These are phyloP conservation scores for Tetrastigma voinierianum DNA, from an alignment of 164 flowering plant genomes.

Conservation along the genomic window DNA sequence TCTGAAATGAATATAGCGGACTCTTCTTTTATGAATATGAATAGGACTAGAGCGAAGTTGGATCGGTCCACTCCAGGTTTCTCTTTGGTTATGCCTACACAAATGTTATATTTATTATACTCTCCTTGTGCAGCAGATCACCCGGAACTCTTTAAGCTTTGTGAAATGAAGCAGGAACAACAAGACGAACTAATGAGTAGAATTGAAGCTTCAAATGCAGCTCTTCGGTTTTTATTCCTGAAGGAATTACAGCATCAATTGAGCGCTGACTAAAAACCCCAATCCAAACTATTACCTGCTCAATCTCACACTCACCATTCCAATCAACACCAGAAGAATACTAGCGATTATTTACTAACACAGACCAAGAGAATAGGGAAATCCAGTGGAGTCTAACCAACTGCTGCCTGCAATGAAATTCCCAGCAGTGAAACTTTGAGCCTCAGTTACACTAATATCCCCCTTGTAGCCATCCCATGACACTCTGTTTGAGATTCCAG, in stretches of 20 bases:
- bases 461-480: constrained; percentile 63
- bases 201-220: too few species aligned
- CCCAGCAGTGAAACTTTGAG: constrained; percentile 40
- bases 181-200: too few species aligned
- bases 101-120: too few species aligned
- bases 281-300: background rate
- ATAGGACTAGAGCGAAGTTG: too few species aligned
- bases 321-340: background rate
- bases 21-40: too few species aligned
- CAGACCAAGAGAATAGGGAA: constrained; percentile 62
- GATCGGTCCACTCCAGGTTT: too few species aligned
- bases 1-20: too few species aligned
- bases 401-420: constrained; percentile 48
- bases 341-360: constrained; percentile 6
- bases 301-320: background rate
- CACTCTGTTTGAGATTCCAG: constrained; percentile 55
- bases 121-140: too few species aligned
- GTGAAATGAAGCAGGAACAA: too few species aligned
- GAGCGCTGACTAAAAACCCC: background rate
- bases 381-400: constrained; percentile 58
- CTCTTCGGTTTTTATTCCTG: too few species aligned
- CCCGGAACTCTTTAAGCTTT: too few species aligned
- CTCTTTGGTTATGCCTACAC: too few species aligned
- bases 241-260: background rate
- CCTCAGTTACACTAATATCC: constrained; percentile 47